phyloP scores from a whole-genome alignment of 108 stramenopile species.

The Hondaea fermentalgiana region DNA sequence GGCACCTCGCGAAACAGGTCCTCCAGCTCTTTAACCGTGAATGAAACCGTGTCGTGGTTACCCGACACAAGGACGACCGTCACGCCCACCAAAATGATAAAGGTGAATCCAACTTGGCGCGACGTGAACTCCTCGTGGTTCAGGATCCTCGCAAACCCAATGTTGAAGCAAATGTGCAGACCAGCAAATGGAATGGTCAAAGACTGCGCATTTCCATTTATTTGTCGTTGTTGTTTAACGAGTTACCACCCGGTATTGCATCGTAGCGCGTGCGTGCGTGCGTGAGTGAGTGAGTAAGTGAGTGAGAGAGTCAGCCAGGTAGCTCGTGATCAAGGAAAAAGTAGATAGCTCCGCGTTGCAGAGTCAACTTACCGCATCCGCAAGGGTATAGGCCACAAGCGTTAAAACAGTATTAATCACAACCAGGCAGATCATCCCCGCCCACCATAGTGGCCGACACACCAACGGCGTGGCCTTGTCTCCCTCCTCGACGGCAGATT shows the following conservation, averaged over 20 bases:
- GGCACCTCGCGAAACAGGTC: background rate
- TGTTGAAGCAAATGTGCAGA: slow-evolving; percentile 6
- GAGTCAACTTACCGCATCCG: background rate
- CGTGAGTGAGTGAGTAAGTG: no score
- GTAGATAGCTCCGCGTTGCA: background rate
- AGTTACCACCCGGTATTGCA: no score
- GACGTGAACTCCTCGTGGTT: background rate
- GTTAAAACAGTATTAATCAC: background rate
- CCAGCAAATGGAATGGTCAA: slow-evolving; percentile 10
- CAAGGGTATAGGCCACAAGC: background rate
- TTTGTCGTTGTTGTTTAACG: no score
- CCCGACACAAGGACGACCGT: background rate
- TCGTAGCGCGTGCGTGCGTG: no score
- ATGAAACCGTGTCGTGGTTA: slow-evolving; percentile 4
- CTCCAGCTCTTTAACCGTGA: background rate
- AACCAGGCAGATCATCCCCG: background rate
- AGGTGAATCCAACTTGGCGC: background rate
- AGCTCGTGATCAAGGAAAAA: background rate
- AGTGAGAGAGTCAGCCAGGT: background rate
- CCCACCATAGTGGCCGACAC: slow-evolving; percentile 6
- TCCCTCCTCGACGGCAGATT: background rate
- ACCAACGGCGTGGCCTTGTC: background rate
- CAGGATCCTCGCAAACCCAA: background rate
- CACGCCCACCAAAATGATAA: slow-evolving; percentile 11
- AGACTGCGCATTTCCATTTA: background rate